Base-by-base conservation (phyloP, 768 basidiomycete species). In the Tricholoma terreum region DNA sequence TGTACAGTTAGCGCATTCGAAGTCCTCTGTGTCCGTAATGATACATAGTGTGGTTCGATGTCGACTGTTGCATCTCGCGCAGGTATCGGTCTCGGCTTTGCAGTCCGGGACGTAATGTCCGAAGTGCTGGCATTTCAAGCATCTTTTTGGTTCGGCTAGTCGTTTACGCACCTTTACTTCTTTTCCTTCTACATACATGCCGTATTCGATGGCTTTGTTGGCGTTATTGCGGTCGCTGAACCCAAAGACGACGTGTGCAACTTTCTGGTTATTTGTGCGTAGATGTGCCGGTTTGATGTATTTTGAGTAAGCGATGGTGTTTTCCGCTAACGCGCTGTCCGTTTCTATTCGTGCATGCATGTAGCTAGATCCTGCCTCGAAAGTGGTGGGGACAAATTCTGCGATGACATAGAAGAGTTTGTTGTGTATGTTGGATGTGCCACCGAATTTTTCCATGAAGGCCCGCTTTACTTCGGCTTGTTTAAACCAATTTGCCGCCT, bases 1-100 rank as follows among this genome's bases (percentile, higher is more conserved):
- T 12, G 42, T 57, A 63, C 72, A 72, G 55, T 71, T 70, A 0
- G 58, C 50, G 53, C 71, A 74, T 12, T 51, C 53, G 0, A 45
- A 19, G 2, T 49, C 17, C 14, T 34, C 46, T 3, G 53, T 56
- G 11, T 64, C 60, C 9, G 1, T 15, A 7, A 36, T 36, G 4
- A 22, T 42, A 61, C 71, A 66, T 11, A 49, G 38, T 5, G 27
- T 2, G 0, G 68, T 70, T 0, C 62, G 46, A 53, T 69, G 70
- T 14, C 57, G 43, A 0, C 31, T 61, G 5, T 4, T 58, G 21
- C 64, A 67, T 0, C 60, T 31, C 19, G 58, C 63, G 36, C 66
- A 65, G 0, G 46, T 31, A 21, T 64, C 61, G 4, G 42, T 30
- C 0, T 49, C 31, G 14, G 24, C 12, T 19, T 40, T 52, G 55